phyloP scores from a whole-genome alignment of 495 filamentous ascomycete genomes.

The Penicillium salamii region DNA sequence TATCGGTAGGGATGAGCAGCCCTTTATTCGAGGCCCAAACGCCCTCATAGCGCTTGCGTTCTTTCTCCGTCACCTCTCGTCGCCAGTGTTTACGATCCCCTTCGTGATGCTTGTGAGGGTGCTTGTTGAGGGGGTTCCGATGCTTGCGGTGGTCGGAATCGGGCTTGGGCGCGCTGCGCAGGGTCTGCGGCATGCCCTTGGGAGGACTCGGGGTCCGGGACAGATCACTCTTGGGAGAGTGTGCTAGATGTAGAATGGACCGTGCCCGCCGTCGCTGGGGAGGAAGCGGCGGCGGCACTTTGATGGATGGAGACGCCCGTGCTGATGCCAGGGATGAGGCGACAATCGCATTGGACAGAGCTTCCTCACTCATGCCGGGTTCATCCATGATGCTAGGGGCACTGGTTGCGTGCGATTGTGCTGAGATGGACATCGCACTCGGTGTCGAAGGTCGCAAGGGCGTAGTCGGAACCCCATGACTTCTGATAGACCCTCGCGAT shows the following conservation, averaged over 20 bases:
- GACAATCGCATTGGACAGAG: slow-evolving; percentile 72
- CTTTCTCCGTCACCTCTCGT: slow-evolving; percentile 68
- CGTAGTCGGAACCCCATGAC: slow-evolving; percentile 7
- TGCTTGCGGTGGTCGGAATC: slow-evolving; percentile 53
- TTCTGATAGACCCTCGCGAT: slow-evolving; percentile 12
- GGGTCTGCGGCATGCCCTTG: slow-evolving; percentile 66
- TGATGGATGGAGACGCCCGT: slow-evolving; percentile 54
- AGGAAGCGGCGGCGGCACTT: slow-evolving; percentile 38
- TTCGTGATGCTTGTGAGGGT: slow-evolving; percentile 84
- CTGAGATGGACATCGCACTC: slow-evolving; percentile 27
- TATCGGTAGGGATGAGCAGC: slow-evolving; percentile 40
- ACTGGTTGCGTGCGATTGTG: slow-evolving; percentile 25
- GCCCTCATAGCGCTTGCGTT: slow-evolving; percentile 91
- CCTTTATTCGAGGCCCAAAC: slow-evolving; percentile 95
- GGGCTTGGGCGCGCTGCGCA: slow-evolving; percentile 59
- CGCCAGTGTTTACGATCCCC: slow-evolving; percentile 83
- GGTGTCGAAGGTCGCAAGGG: slow-evolving; percentile 24
- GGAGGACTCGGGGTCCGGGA: slow-evolving; percentile 55
- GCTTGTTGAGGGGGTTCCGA: slow-evolving; percentile 57
- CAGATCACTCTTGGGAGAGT: slow-evolving; percentile 29
- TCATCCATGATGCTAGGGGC: slow-evolving; percentile 26
- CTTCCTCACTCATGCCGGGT: slow-evolving; percentile 43
- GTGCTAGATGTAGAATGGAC: slow-evolving; percentile 38
- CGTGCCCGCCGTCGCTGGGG: slow-evolving; percentile 49
- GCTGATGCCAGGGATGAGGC: slow-evolving; percentile 81